A percentile compares a stretch with the other conserved stretches of the same genome.
Evolutionary conservation across 208 protist species (phyloP).

Genomic region (Trypanosoma mega): DNA sequence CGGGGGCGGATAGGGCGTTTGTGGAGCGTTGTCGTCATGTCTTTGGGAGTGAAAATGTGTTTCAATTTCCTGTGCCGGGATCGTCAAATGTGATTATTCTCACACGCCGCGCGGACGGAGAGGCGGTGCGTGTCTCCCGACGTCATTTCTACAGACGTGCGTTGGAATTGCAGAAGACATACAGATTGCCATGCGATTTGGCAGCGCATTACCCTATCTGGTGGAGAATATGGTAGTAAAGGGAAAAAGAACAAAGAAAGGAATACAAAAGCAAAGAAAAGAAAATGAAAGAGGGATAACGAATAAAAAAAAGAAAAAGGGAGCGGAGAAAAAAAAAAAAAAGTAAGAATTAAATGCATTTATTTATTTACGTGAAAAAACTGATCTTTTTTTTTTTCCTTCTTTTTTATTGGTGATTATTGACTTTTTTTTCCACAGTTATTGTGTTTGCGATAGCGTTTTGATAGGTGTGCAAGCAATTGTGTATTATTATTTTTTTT

Average conservation of each 20-base stretch:
- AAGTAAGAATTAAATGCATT: too few relatives aligned
- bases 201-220: slow-evolving; percentile 69
- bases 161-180: slow-evolving; percentile 45
- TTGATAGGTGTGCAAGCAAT: not conserved
- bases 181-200: slow-evolving; percentile 73
- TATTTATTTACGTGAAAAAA: too few relatives aligned
- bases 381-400: too few relatives aligned
- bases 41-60: slow-evolving; percentile 71
- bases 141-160: slow-evolving; percentile 63
- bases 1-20: slow-evolving; percentile 44
- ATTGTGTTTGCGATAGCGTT: slow-evolving; percentile 1
- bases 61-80: slow-evolving; percentile 50
- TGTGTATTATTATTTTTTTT: slow-evolving; percentile 17
- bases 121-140: slow-evolving; percentile 35
- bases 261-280: too few relatives aligned
- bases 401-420: too few relatives aligned
- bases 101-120: slow-evolving; percentile 31
- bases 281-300: too few relatives aligned
- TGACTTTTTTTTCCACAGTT: too few relatives aligned
- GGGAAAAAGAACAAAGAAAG: not conserved
- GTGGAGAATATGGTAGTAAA: slow-evolving; percentile 75
- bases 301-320: too few relatives aligned
- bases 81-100: slow-evolving; percentile 82
- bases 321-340: too few relatives aligned
- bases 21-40: slow-evolving; percentile 42